Percentiles rank a stretch among this genome's conserved stretches.
phyloP scores from a whole-genome alignment of 1,284 basidiomycete species.

The Tilletiopsis washingtonensis region DNA sequence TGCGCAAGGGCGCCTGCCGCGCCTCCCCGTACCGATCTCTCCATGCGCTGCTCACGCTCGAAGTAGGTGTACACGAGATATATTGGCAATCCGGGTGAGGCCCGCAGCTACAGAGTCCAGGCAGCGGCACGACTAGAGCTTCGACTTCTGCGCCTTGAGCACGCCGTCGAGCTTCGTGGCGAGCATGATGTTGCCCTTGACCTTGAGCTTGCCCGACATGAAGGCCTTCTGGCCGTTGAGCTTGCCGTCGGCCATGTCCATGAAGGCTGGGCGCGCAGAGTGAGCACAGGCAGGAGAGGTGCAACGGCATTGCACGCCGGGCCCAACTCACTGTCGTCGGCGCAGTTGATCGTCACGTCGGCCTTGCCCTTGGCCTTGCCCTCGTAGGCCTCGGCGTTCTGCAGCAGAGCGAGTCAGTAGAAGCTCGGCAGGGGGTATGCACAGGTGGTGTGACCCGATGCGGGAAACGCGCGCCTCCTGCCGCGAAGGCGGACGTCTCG shows the following conservation, averaged over 20 bases:
- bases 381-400: slow-evolving; percentile 44
- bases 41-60: too few species aligned
- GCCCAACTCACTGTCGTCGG: slow-evolving; percentile 33
- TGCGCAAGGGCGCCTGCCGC: too few species aligned
- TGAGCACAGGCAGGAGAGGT: background rate
- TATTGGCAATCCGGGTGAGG: too few species aligned
- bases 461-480: too few species aligned
- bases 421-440: too few species aligned
- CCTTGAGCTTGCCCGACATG: slow-evolving; percentile 46
- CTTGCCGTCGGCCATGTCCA: slow-evolving; percentile 46
- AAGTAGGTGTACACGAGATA: too few species aligned
- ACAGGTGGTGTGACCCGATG: too few species aligned
- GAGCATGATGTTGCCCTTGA: slow-evolving; percentile 47
- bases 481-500: too few species aligned
- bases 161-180: slow-evolving; percentile 42
- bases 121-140: too few species aligned
- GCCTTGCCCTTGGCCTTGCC: slow-evolving; percentile 47
- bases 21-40: too few species aligned
- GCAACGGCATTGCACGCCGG: background rate
- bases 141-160: slow-evolving; percentile 41
- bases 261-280: slow-evolving; percentile 16
- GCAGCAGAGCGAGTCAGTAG: too few species aligned
- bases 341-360: slow-evolving; percentile 45
- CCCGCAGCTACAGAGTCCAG: too few species aligned
- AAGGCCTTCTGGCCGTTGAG: slow-evolving; percentile 48